Conservation (phyloP, 257 asterid species). For the Gynochthodes officinalis region DNA sequence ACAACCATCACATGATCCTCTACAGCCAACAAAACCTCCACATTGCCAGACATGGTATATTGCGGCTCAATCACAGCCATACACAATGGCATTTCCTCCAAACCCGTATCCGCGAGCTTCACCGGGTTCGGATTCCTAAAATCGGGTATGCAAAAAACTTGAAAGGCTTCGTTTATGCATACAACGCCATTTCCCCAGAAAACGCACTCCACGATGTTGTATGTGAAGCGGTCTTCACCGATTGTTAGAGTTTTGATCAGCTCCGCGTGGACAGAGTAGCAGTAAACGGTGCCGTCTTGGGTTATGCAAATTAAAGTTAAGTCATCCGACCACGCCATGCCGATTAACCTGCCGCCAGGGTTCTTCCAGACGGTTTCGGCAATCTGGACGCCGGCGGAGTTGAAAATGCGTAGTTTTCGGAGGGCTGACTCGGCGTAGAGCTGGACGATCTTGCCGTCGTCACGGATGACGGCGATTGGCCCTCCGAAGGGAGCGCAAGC, state of each 20-base stretch:
- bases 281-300: conserved; percentile 82
- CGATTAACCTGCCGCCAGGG: conserved; percentile 82
- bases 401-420: conserved; percentile 86
- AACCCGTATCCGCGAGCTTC: conserved; percentile 66
- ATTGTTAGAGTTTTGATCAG: conserved; percentile 55
- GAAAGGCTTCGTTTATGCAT: conserved; percentile 77
- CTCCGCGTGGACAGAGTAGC: conserved; percentile 68
- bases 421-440: conserved; percentile 89
- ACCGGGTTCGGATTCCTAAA: conserved; percentile 56
- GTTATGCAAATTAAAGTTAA: conserved; percentile 73
- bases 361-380: conserved; percentile 86
- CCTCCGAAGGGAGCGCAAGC: conserved; percentile 98
- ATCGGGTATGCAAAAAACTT: conserved; percentile 73
- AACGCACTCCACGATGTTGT: conserved; percentile 79
- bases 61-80: conserved; percentile 96
- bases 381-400: conserved; percentile 72
- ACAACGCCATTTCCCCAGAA: conserved; percentile 94
- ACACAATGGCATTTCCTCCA: conserved; percentile 86
- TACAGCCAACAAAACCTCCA: conserved; percentile 84
- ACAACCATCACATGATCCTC: conserved; percentile 74
- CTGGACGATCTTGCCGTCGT: conserved; percentile 93
- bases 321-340: conserved; percentile 89
- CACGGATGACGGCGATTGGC: conserved; percentile 93
- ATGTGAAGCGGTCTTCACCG: conserved; percentile 62
- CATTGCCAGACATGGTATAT: conserved; percentile 87